Base-by-base conservation (phyloP, 495 filamentous ascomycete genomes). In the Podospora sp. region DNA sequence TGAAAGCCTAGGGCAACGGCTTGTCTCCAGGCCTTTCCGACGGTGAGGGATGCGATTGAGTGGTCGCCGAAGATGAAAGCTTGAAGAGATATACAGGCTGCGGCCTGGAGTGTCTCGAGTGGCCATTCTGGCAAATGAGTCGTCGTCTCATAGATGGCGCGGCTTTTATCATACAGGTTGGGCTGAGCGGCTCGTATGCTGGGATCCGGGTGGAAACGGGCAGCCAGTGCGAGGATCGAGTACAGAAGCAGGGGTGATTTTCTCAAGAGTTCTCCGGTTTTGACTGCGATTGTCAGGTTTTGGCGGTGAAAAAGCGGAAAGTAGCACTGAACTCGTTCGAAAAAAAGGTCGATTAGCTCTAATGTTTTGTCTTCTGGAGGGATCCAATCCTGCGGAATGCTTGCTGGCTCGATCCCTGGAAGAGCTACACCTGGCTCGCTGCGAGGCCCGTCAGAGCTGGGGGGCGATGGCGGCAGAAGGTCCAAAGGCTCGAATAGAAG, bases 61-160 rank as follows among this genome's bases (percentile, higher is more conserved):
- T 63, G 62, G 18, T 40, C 62, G 12, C 62, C 50, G 9, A 35
- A 6, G 5, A 26, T 52, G 8, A 63, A 24, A 14, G 62, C 62
- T 12, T 63, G 26, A 6, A 55, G 46, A 49, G 26, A 24, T 14
- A 63, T 26, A 14, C 62, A 63, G 3, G 50, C 46, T 6, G 62
- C 62, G 11, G 62, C 49, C 49, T 63, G 62, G 1, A 63, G 62
- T 21, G 62, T 63, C 62, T 63, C 62, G n/a, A 63, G 62, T 12
- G 62, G 46, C 0, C 27, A 25, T 2, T 63, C 50, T 20, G 62
- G 62, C 18, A 33, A 33, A 40, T 63, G 62, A n/a, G 40, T 16
- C 18, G 62, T 63, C 9, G 46, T 20, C 26, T 63, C 62, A 6
- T 53, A 55, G 16, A 52, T 7, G 11, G 0, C 40, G 22, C 51